Percentiles rank a stretch among this genome's conserved stretches.
phyloP scores from a whole-genome alignment of 2,329 filamentous ascomycete genomes.

The Colletotrichum aenigma region DNA sequence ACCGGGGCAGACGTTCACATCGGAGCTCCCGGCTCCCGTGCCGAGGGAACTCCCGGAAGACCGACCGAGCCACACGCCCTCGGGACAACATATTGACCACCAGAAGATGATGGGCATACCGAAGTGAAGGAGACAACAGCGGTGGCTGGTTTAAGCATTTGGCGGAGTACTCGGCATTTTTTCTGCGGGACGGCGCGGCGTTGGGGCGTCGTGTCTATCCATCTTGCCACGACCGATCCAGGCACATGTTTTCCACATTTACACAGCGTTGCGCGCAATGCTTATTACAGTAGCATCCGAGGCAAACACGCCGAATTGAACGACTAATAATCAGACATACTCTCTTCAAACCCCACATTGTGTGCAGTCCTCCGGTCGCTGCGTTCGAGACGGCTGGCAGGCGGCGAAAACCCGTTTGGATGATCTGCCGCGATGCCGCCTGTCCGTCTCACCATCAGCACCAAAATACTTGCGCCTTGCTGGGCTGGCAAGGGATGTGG shows the following conservation, averaged over 20 bases:
- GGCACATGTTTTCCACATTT: not conserved
- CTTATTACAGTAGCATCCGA: not conserved
- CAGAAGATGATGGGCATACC: constrained; percentile 2
- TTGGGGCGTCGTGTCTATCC: not conserved
- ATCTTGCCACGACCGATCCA: not conserved
- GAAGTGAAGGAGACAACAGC: not conserved
- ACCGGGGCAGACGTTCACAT: not conserved
- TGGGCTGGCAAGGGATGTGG: not conserved
- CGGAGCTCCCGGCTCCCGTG: not conserved
- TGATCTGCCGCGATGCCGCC: not conserved
- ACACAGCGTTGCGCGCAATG: not conserved
- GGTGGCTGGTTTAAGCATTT: not conserved
- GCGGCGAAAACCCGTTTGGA: not conserved
- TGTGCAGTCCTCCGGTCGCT: not conserved
- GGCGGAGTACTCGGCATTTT: not conserved
- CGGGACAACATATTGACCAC: not conserved
- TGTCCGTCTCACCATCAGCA: not conserved
- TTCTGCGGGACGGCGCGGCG: not conserved
- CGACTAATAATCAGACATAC: not conserved
- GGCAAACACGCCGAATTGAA: not conserved
- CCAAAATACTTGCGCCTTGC: not conserved
- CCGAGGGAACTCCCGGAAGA: not conserved
- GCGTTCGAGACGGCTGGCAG: not conserved
- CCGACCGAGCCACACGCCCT: not conserved
- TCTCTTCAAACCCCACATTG: not conserved